Base-by-base conservation (phyloP, 306 rosid genomes). In the Potentilla sterilis region DNA sequence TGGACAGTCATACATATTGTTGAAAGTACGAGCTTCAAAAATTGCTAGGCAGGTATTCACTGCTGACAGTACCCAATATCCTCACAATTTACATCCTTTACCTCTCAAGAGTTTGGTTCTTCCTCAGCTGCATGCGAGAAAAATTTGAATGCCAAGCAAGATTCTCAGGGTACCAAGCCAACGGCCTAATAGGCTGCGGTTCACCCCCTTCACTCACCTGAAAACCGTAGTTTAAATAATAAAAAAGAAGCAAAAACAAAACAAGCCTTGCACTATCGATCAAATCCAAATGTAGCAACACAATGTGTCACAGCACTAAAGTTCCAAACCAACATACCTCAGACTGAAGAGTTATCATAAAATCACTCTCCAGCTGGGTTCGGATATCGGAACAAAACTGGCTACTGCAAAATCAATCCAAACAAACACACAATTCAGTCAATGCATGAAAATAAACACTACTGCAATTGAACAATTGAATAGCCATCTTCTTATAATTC, bases 61-160 rank as follows among this genome's bases (percentile, higher is more conserved):
- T 64, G 48, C 32, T 68, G 62, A 47, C 22, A 75, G 54, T 62
- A 67, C 58, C 70, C 46, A 12, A 13, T 28, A 57, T 32, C 42
- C 77, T 51, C 72, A 81, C 48, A 83, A 21, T 73, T 9, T 42
- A 35, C 51, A 74, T 21, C 9, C 77, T 73, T 80, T 73, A 96
- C 99, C 97, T 89, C 91, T 92, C 98, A 47, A 96, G 91, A 21
- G 95, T 86, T 84, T 88, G 98, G 80, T 83, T 96, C 91, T 92
- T 96, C 90, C 99, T 83, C 58, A 96, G 89, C 84, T 96, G 97
- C 99, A 96, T 96, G 47, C 99, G 83, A 6, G 99, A 96, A 68
- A 96, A 96, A 83, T 86, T 96, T 0, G 97, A 92, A 83, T 92
- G 99, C 99, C 99, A 96, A 66, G 99, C 99, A 47, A 96, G 89